Evolutionary conservation across 495 filamentous ascomycete species (phyloP).

Genomic region (Hypoxylon perforatum): DNA sequence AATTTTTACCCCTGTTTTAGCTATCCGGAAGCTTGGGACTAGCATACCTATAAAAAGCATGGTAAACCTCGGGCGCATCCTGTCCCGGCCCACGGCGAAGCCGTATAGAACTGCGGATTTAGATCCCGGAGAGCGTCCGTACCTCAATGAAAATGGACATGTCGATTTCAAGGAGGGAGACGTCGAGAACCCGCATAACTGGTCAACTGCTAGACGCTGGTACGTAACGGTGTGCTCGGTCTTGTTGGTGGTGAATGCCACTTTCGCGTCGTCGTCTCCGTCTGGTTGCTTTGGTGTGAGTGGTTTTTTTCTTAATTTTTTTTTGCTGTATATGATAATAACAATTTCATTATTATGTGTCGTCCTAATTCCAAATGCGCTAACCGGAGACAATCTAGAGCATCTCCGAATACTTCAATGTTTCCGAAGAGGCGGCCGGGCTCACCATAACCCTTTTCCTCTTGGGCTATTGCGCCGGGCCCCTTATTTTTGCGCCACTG

Average conservation of each 20-base stretch:
- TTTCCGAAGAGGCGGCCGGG: constrained; percentile 56
- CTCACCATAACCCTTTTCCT: constrained; percentile 65
- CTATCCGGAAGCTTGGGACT: not conserved
- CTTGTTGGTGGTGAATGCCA: constrained; percentile 63
- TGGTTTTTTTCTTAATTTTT: no score
- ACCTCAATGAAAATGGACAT: constrained; percentile 57
- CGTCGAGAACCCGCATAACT: constrained; percentile 65
- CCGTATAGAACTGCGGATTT: constrained; percentile 49
- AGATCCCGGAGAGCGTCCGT: constrained; percentile 37
- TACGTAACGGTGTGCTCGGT: constrained; percentile 59
- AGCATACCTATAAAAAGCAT: constrained; percentile 21
- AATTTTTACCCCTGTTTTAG: not conserved
- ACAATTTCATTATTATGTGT: not conserved
- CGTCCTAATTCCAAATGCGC: not conserved
- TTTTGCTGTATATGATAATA: no score
- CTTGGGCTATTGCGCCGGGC: constrained; percentile 63
- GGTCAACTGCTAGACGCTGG: constrained; percentile 54
- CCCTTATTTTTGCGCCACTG: constrained; percentile 62
- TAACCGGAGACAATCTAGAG: constrained; percentile 14
- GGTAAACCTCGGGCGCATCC: constrained; percentile 42
- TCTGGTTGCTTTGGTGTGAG: constrained; percentile 57
- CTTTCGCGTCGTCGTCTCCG: constrained; percentile 63
- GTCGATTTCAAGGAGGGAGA: constrained; percentile 59
- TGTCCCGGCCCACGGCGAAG: constrained; percentile 52
- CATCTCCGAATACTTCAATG: constrained; percentile 56